Base-by-base conservation (phyloP, 2,329 filamentous ascomycete species). In the Venturia nashicola region DNA sequence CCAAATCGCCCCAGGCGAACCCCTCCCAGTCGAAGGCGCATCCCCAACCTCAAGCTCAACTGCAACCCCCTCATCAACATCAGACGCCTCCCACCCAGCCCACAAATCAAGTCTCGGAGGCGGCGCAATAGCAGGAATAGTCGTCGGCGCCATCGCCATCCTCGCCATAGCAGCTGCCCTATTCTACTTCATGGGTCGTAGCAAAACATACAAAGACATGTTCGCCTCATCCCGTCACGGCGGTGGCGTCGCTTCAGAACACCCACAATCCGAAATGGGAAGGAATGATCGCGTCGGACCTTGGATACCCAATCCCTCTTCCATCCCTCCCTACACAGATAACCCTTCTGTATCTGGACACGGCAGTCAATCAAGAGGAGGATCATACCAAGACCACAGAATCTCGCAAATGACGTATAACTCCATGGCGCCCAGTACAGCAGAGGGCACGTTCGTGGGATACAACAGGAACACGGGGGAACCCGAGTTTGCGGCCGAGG, bases 171-270 rank as follows among this genome's bases (percentile, higher is more conserved):
- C 85, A 61, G 87, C 82, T 2, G 74, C 86, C 0, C 76, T 86
- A 4, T 79, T 86, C 68, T 91, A 87, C 85, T 78, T 81, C 51
- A 86, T 87, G 79, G 84, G 80, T 2, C 76, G 77, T 36, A 70
- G 62, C 32, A 43, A 43, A 34, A 62, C 66, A 12, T 67, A 67
- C 63, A 62, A 61, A 46, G 64, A 63, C 40, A 54, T 68, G 59
- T 64, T 69, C 67, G 51, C 54, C 42, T 36, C 59, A 12, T 39
- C 20, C 18, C 59, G 61, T 39, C 36, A 39, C 36, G 36, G 36
- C 59, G 36, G 39, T 14, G 59, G 27, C 14, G 36, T 20, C 32
- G 59, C 23, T 18, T 42, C 59, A 43, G 59, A 65, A 36, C 51
- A 51, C 18, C 23, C 27, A 20, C 36, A 39, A 39, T 51, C 59